Evolutionary conservation across 2,329 filamentous ascomycete species (phyloP).

Genomic region (Fusarium circinatum): DNA sequence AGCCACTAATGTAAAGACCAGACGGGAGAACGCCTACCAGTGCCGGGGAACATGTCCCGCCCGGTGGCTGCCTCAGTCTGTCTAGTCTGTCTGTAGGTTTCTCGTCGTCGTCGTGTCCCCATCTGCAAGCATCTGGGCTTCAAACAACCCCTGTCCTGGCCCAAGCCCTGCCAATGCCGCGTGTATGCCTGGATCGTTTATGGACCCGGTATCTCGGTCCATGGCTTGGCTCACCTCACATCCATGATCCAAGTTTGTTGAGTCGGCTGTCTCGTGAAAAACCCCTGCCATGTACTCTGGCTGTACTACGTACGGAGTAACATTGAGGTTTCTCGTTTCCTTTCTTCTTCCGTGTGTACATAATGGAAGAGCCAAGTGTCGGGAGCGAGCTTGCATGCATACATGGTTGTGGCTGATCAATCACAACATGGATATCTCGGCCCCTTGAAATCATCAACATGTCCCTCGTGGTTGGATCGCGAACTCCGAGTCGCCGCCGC

Average conservation of each 20-base stretch:
- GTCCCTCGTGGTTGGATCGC: conserved; percentile 29
- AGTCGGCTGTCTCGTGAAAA: not conserved
- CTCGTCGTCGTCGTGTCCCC: conserved; percentile 16
- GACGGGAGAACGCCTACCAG: conserved; percentile 20
- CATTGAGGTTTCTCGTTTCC: not conserved
- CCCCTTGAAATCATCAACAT: conserved; percentile 10
- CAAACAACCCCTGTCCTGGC: conserved; percentile 13
- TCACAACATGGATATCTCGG: conserved; percentile 20
- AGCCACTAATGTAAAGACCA: conserved; percentile 27
- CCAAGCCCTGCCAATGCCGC: conserved; percentile 30
- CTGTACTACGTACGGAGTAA: not conserved
- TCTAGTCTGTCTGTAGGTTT: conserved; percentile 9
- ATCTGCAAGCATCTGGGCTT: conserved; percentile 24
- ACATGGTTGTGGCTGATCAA: conserved; percentile 9
- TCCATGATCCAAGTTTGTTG: conserved; percentile 27
- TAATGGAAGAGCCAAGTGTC: conserved; percentile 15
- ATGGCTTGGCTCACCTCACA: conserved; percentile 24
- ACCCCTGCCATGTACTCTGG: not conserved
- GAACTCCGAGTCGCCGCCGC: conserved; percentile 30
- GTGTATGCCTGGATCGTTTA: conserved; percentile 33
- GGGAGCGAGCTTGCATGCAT: conserved; percentile 17
- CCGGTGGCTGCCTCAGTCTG: conserved; percentile 9
- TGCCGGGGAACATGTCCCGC: conserved; percentile 32
- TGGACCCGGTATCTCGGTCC: conserved; percentile 26
- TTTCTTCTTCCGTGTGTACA: conserved; percentile 4